Percentiles rank a stretch among this genome's conserved stretches.
Evolutionary conservation across 768 basidiomycete genomes (phyloP).

Genomic region (Mycena olivaceomarginata): DNA sequence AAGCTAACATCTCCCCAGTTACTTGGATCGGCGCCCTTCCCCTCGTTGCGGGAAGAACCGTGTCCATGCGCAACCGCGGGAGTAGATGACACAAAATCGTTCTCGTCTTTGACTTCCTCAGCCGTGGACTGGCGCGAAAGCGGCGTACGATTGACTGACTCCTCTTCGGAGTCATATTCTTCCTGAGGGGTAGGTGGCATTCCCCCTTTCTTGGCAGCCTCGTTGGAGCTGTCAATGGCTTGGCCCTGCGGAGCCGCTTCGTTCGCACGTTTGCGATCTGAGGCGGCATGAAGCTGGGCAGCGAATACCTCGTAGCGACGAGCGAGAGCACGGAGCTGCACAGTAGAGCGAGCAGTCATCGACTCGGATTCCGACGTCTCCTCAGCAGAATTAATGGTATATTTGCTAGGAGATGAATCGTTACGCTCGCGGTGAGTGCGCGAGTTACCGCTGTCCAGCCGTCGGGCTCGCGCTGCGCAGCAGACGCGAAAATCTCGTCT

Average conservation of each 20-base stretch:
- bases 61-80: background rate
- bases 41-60: background rate
- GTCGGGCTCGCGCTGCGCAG: background rate
- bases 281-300: background rate
- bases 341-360: background rate
- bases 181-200: background rate
- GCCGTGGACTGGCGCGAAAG: no score
- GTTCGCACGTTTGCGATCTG: background rate
- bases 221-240: background rate
- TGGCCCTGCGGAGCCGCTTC: background rate
- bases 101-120: no score
- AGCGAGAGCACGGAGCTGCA: background rate
- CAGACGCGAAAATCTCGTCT: slow-evolving; percentile 4
- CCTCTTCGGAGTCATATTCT: background rate
- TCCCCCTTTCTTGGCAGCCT: background rate
- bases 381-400: background rate
- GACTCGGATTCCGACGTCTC: background rate
- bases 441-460: background rate
- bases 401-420: background rate
- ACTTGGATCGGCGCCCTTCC: background rate
- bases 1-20: slow-evolving; percentile 12
- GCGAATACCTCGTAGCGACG: background rate
- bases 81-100: no score
- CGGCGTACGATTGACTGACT: background rate
- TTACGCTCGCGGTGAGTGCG: slow-evolving; percentile 3